phyloP scores from a whole-genome alignment of 352 stramenopile species.

The Saprolegnia diclina region DNA sequence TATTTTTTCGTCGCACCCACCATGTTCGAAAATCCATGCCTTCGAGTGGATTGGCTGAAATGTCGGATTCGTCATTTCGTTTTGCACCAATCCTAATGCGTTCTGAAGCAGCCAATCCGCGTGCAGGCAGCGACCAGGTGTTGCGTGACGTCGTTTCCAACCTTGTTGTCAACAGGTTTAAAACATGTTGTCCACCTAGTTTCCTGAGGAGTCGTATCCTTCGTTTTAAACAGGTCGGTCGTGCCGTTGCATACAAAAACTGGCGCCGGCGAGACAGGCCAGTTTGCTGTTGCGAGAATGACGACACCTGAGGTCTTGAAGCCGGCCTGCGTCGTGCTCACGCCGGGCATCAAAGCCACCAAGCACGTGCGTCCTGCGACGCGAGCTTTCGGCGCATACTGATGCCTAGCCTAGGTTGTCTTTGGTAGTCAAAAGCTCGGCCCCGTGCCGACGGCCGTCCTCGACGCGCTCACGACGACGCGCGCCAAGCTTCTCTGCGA shows the following conservation, averaged over 20 bases:
- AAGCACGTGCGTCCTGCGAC: constrained; percentile 1
- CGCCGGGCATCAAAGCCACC: constrained; percentile 18
- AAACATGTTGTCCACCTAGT: too few species aligned
- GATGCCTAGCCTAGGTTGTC: constrained; percentile 2
- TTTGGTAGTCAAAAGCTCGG: constrained; percentile 14
- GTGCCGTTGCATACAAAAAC: too few species aligned
- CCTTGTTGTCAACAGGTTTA: not conserved
- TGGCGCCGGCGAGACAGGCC: too few species aligned
- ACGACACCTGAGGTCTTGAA: constrained; percentile 25
- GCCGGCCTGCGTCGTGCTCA: not conserved
- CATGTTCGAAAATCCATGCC: not conserved
- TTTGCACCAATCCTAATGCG: not conserved
- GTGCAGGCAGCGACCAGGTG: not conserved
- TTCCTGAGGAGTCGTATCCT: too few species aligned
- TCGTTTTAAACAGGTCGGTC: not conserved
- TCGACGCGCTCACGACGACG: constrained; percentile 6
- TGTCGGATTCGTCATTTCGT: not conserved
- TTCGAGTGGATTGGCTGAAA: not conserved
- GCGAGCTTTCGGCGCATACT: not conserved
- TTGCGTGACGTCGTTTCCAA: too few species aligned
- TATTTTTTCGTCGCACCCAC: not conserved
- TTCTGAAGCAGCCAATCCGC: not conserved
- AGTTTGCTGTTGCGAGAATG: not conserved
- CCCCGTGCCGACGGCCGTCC: not conserved
- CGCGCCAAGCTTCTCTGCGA: constrained; percentile 24